These are phyloP conservation scores for Acanthamoeba culbertsoni DNA, from an alignment of 208 protist genomes.

Conservation along the genomic window DNA sequence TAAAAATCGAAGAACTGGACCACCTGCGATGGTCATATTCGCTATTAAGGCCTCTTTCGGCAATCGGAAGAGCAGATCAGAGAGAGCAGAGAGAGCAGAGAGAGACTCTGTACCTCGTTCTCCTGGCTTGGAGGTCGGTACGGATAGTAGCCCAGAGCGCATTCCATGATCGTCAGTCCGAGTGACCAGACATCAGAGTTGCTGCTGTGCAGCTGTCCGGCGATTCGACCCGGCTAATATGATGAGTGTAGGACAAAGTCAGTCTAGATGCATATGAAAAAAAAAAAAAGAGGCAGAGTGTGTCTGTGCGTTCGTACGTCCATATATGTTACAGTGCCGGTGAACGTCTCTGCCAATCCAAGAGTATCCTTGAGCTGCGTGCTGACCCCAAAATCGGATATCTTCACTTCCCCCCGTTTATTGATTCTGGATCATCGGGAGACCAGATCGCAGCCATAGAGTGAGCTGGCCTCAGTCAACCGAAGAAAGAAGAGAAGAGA, in stretches of 20 bases:
- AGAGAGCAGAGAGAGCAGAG: background rate
- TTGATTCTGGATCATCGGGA: constrained; percentile 55
- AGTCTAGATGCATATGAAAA: background rate
- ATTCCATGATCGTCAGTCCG: constrained; percentile 72
- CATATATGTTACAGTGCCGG: constrained; percentile 73
- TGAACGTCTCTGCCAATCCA: constrained; percentile 63
- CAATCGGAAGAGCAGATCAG: background rate
- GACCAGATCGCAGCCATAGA: background rate
- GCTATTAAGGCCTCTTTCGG: background rate
- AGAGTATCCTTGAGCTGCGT: constrained; percentile 68
- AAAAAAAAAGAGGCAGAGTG: background rate
- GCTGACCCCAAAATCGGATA: constrained; percentile 76
- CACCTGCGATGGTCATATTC: background rate
- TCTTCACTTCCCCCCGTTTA: constrained; percentile 65
- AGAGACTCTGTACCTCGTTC: background rate
- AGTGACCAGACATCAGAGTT: constrained; percentile 74
- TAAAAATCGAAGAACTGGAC: constrained; percentile 68
- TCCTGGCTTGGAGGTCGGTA: constrained; percentile 55
- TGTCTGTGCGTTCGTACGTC: constrained; percentile 6
- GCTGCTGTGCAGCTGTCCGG: constrained; percentile 63
- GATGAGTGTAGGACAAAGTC: too few species aligned
- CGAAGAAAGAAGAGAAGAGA: background rate
- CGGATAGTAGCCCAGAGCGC: constrained; percentile 71
- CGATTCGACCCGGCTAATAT: constrained; percentile 71
- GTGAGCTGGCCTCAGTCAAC: background rate